phyloP scores from a whole-genome alignment of 208 protist genomes.

The Acanthamoeba sp. region DNA sequence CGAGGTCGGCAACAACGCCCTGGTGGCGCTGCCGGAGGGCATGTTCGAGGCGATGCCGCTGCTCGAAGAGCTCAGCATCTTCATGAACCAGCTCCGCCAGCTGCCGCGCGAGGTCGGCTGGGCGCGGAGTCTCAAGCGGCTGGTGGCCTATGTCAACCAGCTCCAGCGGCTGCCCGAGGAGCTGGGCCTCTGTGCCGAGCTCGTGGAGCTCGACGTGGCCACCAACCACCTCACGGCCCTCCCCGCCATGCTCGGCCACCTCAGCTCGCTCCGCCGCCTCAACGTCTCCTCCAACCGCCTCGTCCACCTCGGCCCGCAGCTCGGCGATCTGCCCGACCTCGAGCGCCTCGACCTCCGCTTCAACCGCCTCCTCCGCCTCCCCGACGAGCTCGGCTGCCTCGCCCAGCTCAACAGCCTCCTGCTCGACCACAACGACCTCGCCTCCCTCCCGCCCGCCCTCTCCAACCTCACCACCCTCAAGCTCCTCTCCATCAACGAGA shows the following conservation, averaged over 20 bases:
- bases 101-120: slow-evolving; percentile 61
- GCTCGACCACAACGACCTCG: slow-evolving; percentile 76
- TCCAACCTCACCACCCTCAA: neutral
- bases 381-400: slow-evolving; percentile 74
- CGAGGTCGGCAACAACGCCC: slow-evolving; percentile 69
- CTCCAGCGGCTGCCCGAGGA: slow-evolving; percentile 61
- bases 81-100: slow-evolving; percentile 56
- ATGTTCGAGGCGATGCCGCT: slow-evolving; percentile 69
- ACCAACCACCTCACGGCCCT: slow-evolving; percentile 64
- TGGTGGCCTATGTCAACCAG: slow-evolving; percentile 66
- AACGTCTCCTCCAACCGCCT: slow-evolving; percentile 41
- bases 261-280: slow-evolving; percentile 7
- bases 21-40: slow-evolving; percentile 13
- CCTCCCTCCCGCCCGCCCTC: slow-evolving; percentile 9
- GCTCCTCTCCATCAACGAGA: slow-evolving; percentile 38
- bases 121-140: neutral
- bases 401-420: slow-evolving; percentile 77
- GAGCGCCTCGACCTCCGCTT: slow-evolving; percentile 70
- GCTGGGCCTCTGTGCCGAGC: slow-evolving; percentile 57
- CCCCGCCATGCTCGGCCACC: slow-evolving; percentile 27
- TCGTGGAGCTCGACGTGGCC: slow-evolving; percentile 54
- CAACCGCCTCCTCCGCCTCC: slow-evolving; percentile 76
- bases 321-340: slow-evolving; percentile 36
- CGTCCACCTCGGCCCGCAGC: neutral
- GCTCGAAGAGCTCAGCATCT: slow-evolving; percentile 66